Base-by-base conservation (phyloP, 495 filamentous ascomycete genomes). In the Aspergillus indologenus region DNA sequence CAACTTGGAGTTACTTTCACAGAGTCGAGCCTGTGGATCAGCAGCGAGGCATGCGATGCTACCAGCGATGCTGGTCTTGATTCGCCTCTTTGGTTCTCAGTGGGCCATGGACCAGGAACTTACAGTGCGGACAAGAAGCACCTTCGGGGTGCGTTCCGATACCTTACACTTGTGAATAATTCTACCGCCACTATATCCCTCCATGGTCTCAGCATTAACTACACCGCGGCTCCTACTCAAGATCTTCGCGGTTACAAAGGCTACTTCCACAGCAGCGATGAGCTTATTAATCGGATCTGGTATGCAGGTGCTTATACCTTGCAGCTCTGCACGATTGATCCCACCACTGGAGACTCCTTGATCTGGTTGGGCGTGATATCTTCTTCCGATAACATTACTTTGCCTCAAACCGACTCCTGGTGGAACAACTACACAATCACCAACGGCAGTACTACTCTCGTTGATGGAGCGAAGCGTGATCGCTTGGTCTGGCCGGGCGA, bases 301-400 rank as follows among this genome's bases (percentile, higher is more conserved):
- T 87, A 87, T 63, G 79, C 83, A n/a, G 83, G 83, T 15, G 83
- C 83, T 17, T 87, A 82, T 61, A 87, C 85, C 0, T 70, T 80
- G 29, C 82, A 86, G 65, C 71, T 85, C 7, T 80, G 73, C 40
- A 85, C 79, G 8, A 80, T 85, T 44, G 73, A 82, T 53, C 80
- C 81, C 0, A 62, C 61, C 0, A 66, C 77, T 42, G 82, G 83
- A 15, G 69, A 77, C 46, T 67, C 81, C 0, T 65, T 84, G 23
- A 70, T 79, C 26, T 71, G 78, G 59, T 52, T 71, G 1, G 65
- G 62, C 21, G 58, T 46, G 11, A 62, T 70, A 44, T 52, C 58
- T 54, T 65, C 63, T 0, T 40, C 50, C 0, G 44, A 61, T 12
- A 59, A 68, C 47, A 65, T 66, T 15, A 60, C 58, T 5, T 49